Evolutionary conservation across 2,329 filamentous ascomycete species (phyloP).

Genomic region (Aspergillus sclerotialis): DNA sequence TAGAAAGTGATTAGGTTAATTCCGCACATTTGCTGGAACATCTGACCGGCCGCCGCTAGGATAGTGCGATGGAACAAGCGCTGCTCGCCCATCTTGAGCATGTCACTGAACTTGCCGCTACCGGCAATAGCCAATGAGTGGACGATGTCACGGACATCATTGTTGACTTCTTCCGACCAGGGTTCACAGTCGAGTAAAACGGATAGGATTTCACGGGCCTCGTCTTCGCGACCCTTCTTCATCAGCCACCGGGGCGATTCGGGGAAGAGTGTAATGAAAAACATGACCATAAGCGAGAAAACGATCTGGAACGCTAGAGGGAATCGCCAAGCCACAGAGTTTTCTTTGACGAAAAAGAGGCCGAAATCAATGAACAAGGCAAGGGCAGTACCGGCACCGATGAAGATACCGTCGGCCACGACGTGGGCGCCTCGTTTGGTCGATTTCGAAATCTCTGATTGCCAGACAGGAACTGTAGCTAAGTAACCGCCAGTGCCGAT

Average conservation of each 20-base stretch:
- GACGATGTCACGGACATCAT: conserved; percentile 35
- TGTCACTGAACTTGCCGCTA: conserved; percentile 28
- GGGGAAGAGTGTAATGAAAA: conserved; percentile 27
- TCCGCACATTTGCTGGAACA: conserved; percentile 32
- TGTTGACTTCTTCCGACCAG: conserved; percentile 29
- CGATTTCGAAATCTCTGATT: conserved; percentile 27
- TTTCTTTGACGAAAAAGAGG: conserved; percentile 29
- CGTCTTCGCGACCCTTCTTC: conserved; percentile 31
- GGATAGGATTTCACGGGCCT: conserved; percentile 26
- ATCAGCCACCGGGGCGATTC: conserved; percentile 43
- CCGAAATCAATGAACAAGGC: conserved; percentile 45
- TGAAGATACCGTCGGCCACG: conserved; percentile 45
- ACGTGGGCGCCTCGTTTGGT: conserved; percentile 44
- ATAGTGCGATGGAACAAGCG: conserved; percentile 27
- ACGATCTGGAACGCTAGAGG: conserved; percentile 35
- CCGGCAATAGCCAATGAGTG: conserved; percentile 35
- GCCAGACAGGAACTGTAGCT: conserved; percentile 45
- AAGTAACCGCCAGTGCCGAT: conserved; percentile 38
- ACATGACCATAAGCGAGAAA: conserved; percentile 24
- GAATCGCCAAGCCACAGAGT: conserved; percentile 38
- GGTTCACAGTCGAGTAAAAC: conserved; percentile 39
- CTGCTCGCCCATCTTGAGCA: conserved; percentile 28
- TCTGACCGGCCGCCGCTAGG: conserved; percentile 27
- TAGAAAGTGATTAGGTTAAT: conserved; percentile 33
- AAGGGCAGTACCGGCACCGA: conserved; percentile 39